Base-by-base conservation (phyloP, 2,329 filamentous ascomycete species). In the Acarospora socialis region DNA sequence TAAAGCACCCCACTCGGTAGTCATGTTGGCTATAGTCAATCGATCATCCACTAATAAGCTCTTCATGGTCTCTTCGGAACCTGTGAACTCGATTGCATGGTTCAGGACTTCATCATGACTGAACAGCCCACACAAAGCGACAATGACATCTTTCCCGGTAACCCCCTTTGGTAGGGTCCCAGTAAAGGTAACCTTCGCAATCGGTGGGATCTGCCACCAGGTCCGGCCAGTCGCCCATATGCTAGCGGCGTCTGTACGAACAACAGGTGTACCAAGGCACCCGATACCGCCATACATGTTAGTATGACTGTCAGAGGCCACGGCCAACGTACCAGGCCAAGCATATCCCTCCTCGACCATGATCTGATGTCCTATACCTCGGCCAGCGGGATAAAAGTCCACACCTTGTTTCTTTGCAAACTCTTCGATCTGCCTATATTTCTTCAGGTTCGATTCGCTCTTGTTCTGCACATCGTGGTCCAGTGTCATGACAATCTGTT, bases 391-490 rank as follows among this genome's bases (percentile, higher is more conserved):
- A 46, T 77, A 92, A 50, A 86, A 84, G 35, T 74, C 64, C 1
- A 92, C 68, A 2, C 79, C 80, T 36, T 94, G 81, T 39, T 73
- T 65, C 47, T 68, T 65, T 1, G 82, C 87, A 56, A 95, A 93
- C 39, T 74, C 68, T 50, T 90, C 73, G 32, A 94, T 92, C 46
- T 78, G 69, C 10, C 55, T 50, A 54, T 93, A 94, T 49, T 94
- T 94, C 46, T 77, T 74, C 24, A 92, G 52, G 47, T 93, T 93
- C 41, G 70, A 60, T 39, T 81, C 75, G 34, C 62, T 72, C 55
- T 76, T 81, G 54, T 92, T 90, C 50, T 92, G 81, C 0, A 93
- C 80, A 45, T 93, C 82, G 49, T 93, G 86, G 47, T 93, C 84
- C 2, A 92, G 58, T 0, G 81, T 79, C 63, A 90, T 77, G 13